Evolutionary conservation across 2,329 filamentous ascomycete genomes (phyloP).

Genomic region (Coccinonectria pachysandricola): DNA sequence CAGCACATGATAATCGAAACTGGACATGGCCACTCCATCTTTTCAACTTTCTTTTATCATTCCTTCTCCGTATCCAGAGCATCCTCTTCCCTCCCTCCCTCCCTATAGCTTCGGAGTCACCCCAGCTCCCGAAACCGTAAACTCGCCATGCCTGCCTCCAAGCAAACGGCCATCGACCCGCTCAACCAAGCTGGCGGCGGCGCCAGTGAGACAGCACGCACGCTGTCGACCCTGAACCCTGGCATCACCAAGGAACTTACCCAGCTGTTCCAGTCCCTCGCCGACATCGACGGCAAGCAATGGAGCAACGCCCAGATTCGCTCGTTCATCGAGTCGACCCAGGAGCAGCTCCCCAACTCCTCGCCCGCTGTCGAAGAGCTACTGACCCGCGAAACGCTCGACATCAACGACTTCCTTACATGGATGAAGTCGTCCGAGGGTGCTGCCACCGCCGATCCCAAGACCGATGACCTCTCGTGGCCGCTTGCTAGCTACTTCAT

Average conservation of each 20-base stretch:
- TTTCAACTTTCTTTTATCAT: too few species aligned
- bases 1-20: too few species aligned
- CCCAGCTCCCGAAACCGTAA: too few species aligned
- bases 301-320: conserved; percentile 37
- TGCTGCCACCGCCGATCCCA: conserved; percentile 30
- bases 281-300: conserved; percentile 25
- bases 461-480: conserved; percentile 50
- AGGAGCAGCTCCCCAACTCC: conserved; percentile 26
- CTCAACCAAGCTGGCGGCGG: conserved; percentile 38
- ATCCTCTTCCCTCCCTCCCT: too few species aligned
- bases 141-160: conserved; percentile 12
- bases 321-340: conserved; percentile 36
- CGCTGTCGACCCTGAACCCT: conserved; percentile 31
- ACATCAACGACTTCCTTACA: conserved; percentile 38
- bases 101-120: too few species aligned
- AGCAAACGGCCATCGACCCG: conserved; percentile 12
- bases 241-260: conserved; percentile 33
- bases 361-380: conserved; percentile 17
- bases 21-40: too few species aligned
- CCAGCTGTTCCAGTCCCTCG: conserved; percentile 36
- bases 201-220: conserved; percentile 30
- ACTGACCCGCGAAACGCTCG: conserved; percentile 27
- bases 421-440: conserved; percentile 45
- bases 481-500: conserved; percentile 89
- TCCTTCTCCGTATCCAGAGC: too few species aligned